Conservation (phyloP, 108 stramenopile species). For the Phaeodactylum tricornutum region DNA sequence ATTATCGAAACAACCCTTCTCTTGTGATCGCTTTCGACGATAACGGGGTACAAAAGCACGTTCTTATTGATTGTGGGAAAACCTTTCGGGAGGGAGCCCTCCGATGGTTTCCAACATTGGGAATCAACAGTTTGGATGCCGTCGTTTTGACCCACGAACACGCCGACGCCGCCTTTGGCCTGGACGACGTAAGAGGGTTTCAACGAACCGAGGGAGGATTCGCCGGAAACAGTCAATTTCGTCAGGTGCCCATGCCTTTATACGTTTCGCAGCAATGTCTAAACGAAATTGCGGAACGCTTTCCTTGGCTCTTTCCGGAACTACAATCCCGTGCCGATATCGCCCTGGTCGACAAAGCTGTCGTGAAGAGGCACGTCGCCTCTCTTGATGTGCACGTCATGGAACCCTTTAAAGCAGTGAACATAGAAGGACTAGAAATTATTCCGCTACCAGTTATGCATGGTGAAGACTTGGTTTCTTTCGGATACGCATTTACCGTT, state of each 20-base stretch:
- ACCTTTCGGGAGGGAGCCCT: constrained; percentile 75
- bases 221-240: constrained; percentile 1
- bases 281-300: constrained; percentile 31
- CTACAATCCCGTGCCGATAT: neutral
- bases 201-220: constrained; percentile 22
- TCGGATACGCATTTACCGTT: constrained; percentile 75
- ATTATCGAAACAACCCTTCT: constrained; percentile 79
- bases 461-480: constrained; percentile 71
- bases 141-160: constrained; percentile 79
- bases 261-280: constrained; percentile 42
- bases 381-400: constrained; percentile 48
- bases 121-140: constrained; percentile 52
- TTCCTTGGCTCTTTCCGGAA: constrained; percentile 66
- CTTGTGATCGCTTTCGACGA: constrained; percentile 47
- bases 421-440: constrained; percentile 47
- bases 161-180: constrained; percentile 68
- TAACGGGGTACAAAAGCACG: constrained; percentile 18
- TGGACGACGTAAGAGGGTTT: constrained; percentile 79
- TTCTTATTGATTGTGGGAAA: constrained; percentile 83
- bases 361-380: constrained; percentile 53
- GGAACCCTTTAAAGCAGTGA: constrained; percentile 41
- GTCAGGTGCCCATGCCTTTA: constrained; percentile 37
- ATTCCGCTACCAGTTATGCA: constrained; percentile 78
- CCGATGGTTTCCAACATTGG: constrained; percentile 64
- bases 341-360: neutral